Evolutionary conservation across 495 filamentous ascomycete species (phyloP), one percentile per base, ranked within the genome.

Genomic region (Penicillium cataractarum): DNA sequence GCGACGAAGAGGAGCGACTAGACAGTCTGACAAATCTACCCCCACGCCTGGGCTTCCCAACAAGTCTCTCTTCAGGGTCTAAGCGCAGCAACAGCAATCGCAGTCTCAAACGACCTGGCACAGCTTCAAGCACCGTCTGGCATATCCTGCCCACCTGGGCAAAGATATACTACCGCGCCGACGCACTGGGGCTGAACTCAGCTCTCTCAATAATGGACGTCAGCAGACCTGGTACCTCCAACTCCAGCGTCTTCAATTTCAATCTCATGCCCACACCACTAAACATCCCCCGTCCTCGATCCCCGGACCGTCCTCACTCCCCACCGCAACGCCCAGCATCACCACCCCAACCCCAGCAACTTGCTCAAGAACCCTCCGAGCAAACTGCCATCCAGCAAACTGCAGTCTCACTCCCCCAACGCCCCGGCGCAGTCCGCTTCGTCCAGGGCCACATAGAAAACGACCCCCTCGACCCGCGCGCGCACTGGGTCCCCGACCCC

Each of bases 111-210:
- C 74, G 75, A 22, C 75, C 77, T 10, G 76, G 78, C 26, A 82
- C 81, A 6, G 74, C 70, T 31, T 77, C 80, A 8, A 83, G 75
- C 65, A 79, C 90, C 37, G 80, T 85, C 58, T 78, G 84, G 31
- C 84, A 92, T 19, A 65, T 78, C 46, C 67, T 82, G 4, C 80
- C 80, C 4, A 75, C 74, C 26, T 82, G 80, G 80, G 80, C 78
- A 10, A 74, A 70, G 37, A 69, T 80, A 44, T 85, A 85, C 67
- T 85, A 85, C 65, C 71, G 65, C 10, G 62, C 65, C n/a, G 73
- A 80, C 58, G 65, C 72, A 12, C 65, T 76, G 33, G 57, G 68
- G 15, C 61, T 73, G 1, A 71, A 73, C 57, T 65, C 77, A 17
- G 65, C 74, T 0, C 56, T 80, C 29, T 72, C 76, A 8, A 67